These are phyloP conservation scores for Trichoderma koningiopsis DNA, from an alignment of 2,329 filamentous ascomycete genomes.

Conservation along the genomic window DNA sequence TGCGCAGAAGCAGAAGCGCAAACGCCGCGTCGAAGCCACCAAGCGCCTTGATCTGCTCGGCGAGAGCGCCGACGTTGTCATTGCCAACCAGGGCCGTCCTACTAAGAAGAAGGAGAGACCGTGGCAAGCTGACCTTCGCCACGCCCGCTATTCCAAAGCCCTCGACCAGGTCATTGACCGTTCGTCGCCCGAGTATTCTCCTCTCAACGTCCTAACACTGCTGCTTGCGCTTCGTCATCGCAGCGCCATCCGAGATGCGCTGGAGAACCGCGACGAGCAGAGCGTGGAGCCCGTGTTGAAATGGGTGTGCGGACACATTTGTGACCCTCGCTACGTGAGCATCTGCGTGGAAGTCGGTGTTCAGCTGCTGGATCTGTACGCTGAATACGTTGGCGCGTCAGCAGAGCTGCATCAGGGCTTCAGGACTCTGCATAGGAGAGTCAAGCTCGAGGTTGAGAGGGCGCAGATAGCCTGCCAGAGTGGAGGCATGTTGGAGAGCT, in stretches of 20 bases:
- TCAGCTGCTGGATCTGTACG: slow-evolving; percentile 83
- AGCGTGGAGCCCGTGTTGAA: slow-evolving; percentile 78
- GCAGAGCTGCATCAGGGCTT: slow-evolving; percentile 72
- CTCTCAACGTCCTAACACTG: slow-evolving; percentile 70
- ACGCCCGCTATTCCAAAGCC: slow-evolving; percentile 74
- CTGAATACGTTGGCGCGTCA: slow-evolving; percentile 74
- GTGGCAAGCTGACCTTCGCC: slow-evolving; percentile 83
- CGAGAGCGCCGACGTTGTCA: slow-evolving; percentile 84
- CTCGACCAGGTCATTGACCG: slow-evolving; percentile 75
- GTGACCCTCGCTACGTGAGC: slow-evolving; percentile 77
- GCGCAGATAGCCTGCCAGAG: slow-evolving; percentile 82
- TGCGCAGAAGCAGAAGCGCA: slow-evolving; percentile 68
- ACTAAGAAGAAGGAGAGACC: slow-evolving; percentile 61
- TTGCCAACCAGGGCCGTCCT: slow-evolving; percentile 67
- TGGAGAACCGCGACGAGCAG: slow-evolving; percentile 78
- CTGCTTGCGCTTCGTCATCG: slow-evolving; percentile 85
- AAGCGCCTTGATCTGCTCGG: slow-evolving; percentile 75
- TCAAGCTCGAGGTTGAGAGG: slow-evolving; percentile 76
- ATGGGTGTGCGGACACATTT: slow-evolving; percentile 80
- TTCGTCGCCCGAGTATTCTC: slow-evolving; percentile 53
- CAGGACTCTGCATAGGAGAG: slow-evolving; percentile 66
- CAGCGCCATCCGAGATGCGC: slow-evolving; percentile 77
- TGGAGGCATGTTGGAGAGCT: slow-evolving; percentile 80
- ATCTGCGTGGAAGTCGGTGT: slow-evolving; percentile 83
- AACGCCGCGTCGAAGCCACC: slow-evolving; percentile 52